Evolutionary conservation across 805 yeast species (phyloP).

Genomic region (Zygosaccharomyces rouxii): DNA sequence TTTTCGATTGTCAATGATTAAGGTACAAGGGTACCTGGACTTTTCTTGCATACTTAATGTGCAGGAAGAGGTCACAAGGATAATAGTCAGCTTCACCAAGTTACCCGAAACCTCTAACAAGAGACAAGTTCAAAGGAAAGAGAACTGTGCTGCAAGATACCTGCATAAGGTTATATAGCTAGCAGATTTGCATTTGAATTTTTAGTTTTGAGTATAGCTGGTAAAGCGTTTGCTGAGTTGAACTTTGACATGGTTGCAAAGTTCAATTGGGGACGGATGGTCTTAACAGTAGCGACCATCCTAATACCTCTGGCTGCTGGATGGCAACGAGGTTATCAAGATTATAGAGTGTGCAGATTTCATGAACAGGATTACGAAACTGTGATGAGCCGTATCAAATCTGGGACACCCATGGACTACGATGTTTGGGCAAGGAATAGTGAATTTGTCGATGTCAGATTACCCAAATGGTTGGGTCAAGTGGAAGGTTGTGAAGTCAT

Average conservation of each 20-base stretch:
- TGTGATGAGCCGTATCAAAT: conserved; percentile 13
- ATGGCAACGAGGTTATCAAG: conserved; percentile 15
- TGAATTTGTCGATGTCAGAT: conserved; percentile 46
- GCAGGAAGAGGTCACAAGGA: neutral
- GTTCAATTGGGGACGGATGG: conserved; percentile 3
- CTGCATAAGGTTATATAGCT: neutral
- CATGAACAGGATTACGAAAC: conserved; percentile 10
- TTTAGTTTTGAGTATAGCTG: neutral
- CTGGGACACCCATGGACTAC: conserved; percentile 17
- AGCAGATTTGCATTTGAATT: neutral
- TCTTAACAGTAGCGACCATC: neutral
- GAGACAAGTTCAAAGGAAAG: neutral
- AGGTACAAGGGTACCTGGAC: neutral
- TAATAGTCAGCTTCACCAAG: neutral
- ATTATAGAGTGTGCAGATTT: conserved; percentile 26
- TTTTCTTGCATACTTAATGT: neutral
- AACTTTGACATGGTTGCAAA: conserved; percentile 4
- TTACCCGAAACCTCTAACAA: neutral
- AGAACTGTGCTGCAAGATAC: neutral
- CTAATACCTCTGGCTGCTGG: conserved; percentile 3
- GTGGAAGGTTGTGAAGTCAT: conserved; percentile 38
- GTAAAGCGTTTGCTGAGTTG: neutral
- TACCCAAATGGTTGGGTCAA: conserved; percentile 15
- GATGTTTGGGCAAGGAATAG: conserved; percentile 49
- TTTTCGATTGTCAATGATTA: neutral